Conservation (phyloP, 2,329 filamentous ascomycete species). For the Hyphodiscus sp. region DNA sequence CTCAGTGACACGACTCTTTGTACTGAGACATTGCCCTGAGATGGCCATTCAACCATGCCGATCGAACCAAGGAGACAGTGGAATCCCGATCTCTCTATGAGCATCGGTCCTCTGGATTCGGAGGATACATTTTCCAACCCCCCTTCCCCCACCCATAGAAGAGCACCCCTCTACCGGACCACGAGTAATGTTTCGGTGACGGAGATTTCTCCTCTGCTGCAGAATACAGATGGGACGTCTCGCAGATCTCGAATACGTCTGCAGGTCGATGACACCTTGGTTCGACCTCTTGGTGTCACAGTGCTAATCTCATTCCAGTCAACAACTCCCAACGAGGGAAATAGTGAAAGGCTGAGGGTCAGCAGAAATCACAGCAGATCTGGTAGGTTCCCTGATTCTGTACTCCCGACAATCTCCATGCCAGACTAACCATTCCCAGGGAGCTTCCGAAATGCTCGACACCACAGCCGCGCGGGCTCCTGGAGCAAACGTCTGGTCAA, state of each 20-base stretch:
- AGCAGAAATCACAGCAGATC: background rate
- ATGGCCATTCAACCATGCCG: background rate
- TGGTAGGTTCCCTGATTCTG: background rate
- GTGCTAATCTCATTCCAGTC: background rate
- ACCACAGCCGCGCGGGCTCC: slow-evolving; percentile 49
- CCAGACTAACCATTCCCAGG: slow-evolving; percentile 13
- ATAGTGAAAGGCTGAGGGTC: background rate
- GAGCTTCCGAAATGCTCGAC: slow-evolving; percentile 23
- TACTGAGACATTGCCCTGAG: background rate
- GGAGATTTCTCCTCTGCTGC: background rate
- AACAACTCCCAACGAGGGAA: background rate
- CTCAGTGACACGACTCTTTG: background rate
- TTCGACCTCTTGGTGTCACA: background rate
- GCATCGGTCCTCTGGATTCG: background rate
- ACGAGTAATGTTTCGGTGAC: background rate
- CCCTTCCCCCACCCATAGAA: background rate
- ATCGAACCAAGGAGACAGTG: background rate
- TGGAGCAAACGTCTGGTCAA: slow-evolving; percentile 56
- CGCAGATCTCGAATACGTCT: background rate
- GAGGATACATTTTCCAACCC: background rate
- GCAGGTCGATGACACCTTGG: background rate
- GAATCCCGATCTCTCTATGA: background rate
- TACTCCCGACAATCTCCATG: background rate
- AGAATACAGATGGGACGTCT: background rate
- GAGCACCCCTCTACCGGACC: background rate